phyloP scores from a whole-genome alignment of 169 alveolate genomes.

The Cryptosporidium baileyi region DNA sequence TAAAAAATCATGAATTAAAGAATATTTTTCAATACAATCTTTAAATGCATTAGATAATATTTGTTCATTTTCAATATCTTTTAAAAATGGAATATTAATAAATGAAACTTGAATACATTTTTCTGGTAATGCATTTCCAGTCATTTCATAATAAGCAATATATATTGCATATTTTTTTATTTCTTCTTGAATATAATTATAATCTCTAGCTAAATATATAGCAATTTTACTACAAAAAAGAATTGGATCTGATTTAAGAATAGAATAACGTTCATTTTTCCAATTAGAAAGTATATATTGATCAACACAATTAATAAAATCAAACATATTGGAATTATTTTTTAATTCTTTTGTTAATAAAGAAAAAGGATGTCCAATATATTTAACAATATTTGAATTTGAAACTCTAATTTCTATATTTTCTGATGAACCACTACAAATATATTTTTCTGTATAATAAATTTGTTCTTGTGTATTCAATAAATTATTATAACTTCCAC shows the following conservation, averaged over 20 bases:
- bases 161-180: constrained; percentile 14
- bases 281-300: constrained; percentile 21
- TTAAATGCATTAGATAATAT: background rate
- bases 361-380: background rate
- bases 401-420: constrained; percentile 8
- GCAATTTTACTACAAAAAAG: constrained; percentile 11
- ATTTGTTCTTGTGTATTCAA: constrained; percentile 22
- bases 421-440: constrained; percentile 52
- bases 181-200: constrained; percentile 4
- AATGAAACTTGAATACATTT: constrained; percentile 29
- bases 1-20: background rate
- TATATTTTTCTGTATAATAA: constrained; percentile 6
- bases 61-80: background rate
- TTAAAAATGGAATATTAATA: background rate
- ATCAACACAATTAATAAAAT: constrained; percentile 44
- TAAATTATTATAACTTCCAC: constrained; percentile 10
- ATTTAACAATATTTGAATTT: background rate
- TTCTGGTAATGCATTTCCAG: background rate
- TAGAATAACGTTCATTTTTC: constrained; percentile 16
- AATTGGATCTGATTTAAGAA: constrained; percentile 51
- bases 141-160: constrained; percentile 17
- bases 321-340: constrained; percentile 15
- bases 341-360: background rate
- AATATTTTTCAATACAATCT: constrained; percentile 24
- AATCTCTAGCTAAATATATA: constrained; percentile 36